A percentile compares a stretch with the other conserved stretches of the same genome.
phyloP scores from a whole-genome alignment of 2,329 filamentous ascomycete genomes.

The Xylaria digitata region DNA sequence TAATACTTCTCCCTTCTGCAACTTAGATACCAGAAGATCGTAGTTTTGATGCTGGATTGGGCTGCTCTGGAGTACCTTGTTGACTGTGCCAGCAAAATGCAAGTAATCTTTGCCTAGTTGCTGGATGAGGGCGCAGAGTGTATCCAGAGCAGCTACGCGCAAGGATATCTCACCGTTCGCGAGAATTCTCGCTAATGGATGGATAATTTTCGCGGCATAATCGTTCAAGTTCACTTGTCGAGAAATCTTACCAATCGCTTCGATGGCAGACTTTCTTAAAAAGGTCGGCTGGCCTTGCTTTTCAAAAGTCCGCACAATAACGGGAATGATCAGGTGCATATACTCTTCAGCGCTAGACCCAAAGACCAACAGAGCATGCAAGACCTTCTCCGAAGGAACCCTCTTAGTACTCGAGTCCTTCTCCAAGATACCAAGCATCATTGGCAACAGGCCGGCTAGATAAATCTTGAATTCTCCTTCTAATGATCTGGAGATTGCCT shows the following conservation, averaged over 20 bases:
- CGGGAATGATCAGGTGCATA: slow-evolving; percentile 98
- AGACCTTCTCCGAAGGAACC: slow-evolving; percentile 86
- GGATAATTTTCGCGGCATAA: slow-evolving; percentile 95
- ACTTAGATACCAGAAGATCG: slow-evolving; percentile 88
- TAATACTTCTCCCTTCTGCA: slow-evolving; percentile 94
- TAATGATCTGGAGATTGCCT: slow-evolving; percentile 91
- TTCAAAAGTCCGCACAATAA: slow-evolving; percentile 94
- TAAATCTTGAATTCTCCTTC: slow-evolving; percentile 99
- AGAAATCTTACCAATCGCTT: slow-evolving; percentile 93
- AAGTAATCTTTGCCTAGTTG: slow-evolving; percentile 95
- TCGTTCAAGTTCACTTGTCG: slow-evolving; percentile 97
- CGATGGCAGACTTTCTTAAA: slow-evolving; percentile 88
- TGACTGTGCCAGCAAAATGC: slow-evolving; percentile 93
- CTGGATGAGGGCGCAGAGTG: slow-evolving; percentile 92
- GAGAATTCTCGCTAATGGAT: slow-evolving; percentile 87
- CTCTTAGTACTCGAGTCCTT: slow-evolving; percentile 81
- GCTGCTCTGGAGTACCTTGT: slow-evolving; percentile 82
- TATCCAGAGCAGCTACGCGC: slow-evolving; percentile 87
- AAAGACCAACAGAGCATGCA: slow-evolving; percentile 96
- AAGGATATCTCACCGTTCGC: slow-evolving; percentile 77
- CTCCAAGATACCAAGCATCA: slow-evolving; percentile 95
- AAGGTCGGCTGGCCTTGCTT: slow-evolving; percentile 83
- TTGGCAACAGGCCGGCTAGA: slow-evolving; percentile 84
- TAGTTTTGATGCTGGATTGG: slow-evolving; percentile 92
- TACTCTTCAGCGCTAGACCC: slow-evolving; percentile 97